phyloP scores from a whole-genome alignment of 2,329 filamentous ascomycete genomes.

The Neophaeococcomyces aloes region DNA sequence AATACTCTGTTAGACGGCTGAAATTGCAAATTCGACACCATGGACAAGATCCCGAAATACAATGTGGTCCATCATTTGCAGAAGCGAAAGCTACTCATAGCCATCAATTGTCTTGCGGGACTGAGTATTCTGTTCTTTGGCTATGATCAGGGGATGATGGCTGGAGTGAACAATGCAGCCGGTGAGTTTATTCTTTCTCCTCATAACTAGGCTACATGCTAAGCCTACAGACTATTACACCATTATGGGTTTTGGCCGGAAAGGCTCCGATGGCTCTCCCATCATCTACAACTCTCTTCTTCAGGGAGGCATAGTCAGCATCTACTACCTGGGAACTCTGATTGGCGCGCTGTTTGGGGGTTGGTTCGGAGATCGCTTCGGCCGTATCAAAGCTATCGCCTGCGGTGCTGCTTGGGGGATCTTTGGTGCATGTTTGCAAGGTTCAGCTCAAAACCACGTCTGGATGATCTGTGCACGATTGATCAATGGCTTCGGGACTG shows the following conservation, averaged over 20 bases:
- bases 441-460: slow-evolving; percentile 50
- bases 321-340: slow-evolving; percentile 51
- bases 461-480: slow-evolving; percentile 61
- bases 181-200: too few relatives aligned
- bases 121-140: slow-evolving; percentile 60
- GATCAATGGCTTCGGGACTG: slow-evolving; percentile 57
- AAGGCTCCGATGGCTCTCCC: slow-evolving; percentile 38
- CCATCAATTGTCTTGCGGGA: slow-evolving; percentile 53
- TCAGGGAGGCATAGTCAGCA: slow-evolving; percentile 52
- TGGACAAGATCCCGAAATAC: too few relatives aligned
- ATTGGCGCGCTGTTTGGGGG: slow-evolving; percentile 53
- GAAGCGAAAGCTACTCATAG: slow-evolving; percentile 48
- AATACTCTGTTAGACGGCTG: too few relatives aligned
- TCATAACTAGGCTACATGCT: too few relatives aligned
- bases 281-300: slow-evolving; percentile 50
- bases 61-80: slow-evolving; percentile 45
- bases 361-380: slow-evolving; percentile 52
- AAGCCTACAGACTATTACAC: slow-evolving; percentile 53
- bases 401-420: slow-evolving; percentile 48
- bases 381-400: slow-evolving; percentile 54
- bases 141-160: slow-evolving; percentile 45
- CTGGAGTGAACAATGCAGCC: slow-evolving; percentile 50
- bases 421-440: slow-evolving; percentile 55
- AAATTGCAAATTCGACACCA: too few relatives aligned
- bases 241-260: slow-evolving; percentile 55